Base-by-base conservation (phyloP, 305 asterid species). In the Salvia sclarea region DNA sequence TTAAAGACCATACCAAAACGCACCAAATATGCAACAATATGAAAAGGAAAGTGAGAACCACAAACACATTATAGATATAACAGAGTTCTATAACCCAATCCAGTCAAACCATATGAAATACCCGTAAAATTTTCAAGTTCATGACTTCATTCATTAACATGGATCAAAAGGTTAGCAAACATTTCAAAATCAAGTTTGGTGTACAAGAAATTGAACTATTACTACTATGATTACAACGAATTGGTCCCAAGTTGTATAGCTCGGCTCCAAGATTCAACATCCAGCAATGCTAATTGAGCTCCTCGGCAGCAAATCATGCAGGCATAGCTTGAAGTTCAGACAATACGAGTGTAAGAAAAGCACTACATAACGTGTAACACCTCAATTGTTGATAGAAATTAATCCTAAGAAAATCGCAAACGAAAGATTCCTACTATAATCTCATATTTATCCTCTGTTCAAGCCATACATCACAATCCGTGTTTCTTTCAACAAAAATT, bases 41-140 rank as follows among this genome's bases (percentile, higher is more conserved):
- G 22, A 45, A 48, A 49, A 52, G 61, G 62, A 59, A 62, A 25
- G 37, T 24, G 50, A 25, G 38, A 18, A 45, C 37, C 53, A 47
- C 3, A 48, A 67, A 41, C 44, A 52, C 35, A 10, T 10, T 5
- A 48, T 49, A 63, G 50, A 66, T 38, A 33, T 47, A 16, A 48
- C 55, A 40, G 33, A 17, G 21, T 28, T 40, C 41, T 18, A 68
- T 44, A 43, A 64, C 28, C 40, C 66, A 61, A 68, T 31, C 53
- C 67, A 72, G 21, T 37, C 64, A 37, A 52, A 61, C 30, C 66
- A 54, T 14, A 38, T 22, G 6, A 41, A 21, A 65, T 50, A 45
- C 33, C 52, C 41, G 57, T 57, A 64, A 50, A 17, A 47, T 17
- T 44, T 52, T 37, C 55, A 48, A 37, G n/a, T 61, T 31, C 35